Evolutionary conservation across 345 rosid genomes (phyloP).

Genomic region (Streptanthus diversifolius): DNA sequence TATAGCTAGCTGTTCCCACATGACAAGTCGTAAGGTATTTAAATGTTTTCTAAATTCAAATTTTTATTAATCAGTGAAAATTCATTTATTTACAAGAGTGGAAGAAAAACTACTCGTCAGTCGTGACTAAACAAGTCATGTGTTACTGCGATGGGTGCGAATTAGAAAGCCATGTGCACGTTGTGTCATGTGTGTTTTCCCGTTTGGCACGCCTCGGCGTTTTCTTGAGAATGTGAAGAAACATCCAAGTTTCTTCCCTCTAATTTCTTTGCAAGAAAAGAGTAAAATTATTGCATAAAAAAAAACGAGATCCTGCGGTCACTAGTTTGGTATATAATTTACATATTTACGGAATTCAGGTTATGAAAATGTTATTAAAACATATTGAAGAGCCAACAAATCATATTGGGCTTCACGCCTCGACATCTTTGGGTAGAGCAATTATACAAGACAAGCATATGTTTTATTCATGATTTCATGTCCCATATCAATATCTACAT

Average conservation of each 20-base stretch:
- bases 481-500: constrained; percentile 18
- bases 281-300: neutral
- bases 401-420: constrained; percentile 29
- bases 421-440: constrained; percentile 27
- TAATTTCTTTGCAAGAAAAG: neutral
- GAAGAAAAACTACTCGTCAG: too few species aligned
- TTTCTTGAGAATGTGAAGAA: neutral
- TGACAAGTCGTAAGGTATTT: too few species aligned
- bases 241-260: neutral
- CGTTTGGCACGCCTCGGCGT: constrained; percentile 21
- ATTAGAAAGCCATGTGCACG: neutral
- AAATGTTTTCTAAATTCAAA: too few species aligned
- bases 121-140: constrained; percentile 6
- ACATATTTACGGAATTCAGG: neutral
- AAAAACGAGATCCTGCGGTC: neutral
- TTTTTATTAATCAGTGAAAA: too few species aligned
- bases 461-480: constrained; percentile 22
- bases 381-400: constrained; percentile 21
- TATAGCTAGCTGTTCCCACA: constrained; percentile 3
- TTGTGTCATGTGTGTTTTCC: constrained; percentile 23
- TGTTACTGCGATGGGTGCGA: neutral
- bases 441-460: constrained; percentile 27
- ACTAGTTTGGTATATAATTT: neutral
- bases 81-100: too few species aligned
- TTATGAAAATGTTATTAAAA: neutral